Conservation (phyloP, 306 rosid genomes). For the Acacia melanoxylon region DNA sequence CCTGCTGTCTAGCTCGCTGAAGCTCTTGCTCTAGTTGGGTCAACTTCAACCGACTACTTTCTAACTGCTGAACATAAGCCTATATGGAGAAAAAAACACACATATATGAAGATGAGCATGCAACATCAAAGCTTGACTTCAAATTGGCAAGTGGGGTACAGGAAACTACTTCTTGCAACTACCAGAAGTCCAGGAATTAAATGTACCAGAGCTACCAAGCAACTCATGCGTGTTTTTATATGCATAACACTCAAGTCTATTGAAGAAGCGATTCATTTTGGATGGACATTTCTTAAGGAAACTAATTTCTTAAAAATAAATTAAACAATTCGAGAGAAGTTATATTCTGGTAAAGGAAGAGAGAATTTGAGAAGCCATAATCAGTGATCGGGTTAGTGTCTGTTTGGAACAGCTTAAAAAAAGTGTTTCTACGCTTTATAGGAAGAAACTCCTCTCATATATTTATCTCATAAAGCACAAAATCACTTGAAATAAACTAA, state of each 20-base stretch:
- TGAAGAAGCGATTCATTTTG: neutral
- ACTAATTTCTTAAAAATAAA: neutral
- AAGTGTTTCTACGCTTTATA: no score
- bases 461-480: no score
- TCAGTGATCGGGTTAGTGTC: neutral
- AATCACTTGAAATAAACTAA: no score
- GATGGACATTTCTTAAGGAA: neutral
- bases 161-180: neutral
- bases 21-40: slow-evolving; percentile 92
- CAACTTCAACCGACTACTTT: slow-evolving; percentile 82
- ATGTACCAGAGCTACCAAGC: neutral
- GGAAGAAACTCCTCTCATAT: no score
- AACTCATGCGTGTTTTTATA: no score
- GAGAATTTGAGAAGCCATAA: neutral
- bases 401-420: no score
- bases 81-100: slow-evolving; percentile 23
- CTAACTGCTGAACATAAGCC: slow-evolving; percentile 92
- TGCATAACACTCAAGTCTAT: neutral
- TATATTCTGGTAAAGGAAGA: neutral
- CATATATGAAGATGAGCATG: neutral
- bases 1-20: slow-evolving; percentile 91
- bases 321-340: neutral
- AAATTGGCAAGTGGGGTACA: neutral
- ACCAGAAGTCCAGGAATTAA: neutral
- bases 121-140: slow-evolving; percentile 5